Percentiles rank a stretch among this genome's conserved stretches.
Conservation (phyloP, 306 rosid genomes). For the Quercus agrifolia region DNA sequence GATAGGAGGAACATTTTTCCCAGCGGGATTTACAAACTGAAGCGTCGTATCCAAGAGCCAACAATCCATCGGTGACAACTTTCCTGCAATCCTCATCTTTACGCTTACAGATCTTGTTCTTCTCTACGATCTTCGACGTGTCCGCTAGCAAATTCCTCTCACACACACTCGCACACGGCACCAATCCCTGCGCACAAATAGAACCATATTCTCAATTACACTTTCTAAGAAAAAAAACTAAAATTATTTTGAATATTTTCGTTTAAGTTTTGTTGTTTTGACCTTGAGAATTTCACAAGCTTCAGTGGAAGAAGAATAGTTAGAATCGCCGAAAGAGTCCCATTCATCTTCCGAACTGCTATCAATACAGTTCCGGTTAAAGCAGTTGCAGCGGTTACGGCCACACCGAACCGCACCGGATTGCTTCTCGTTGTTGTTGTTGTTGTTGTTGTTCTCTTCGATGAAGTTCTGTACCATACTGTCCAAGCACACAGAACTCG, state of each 20-base stretch:
- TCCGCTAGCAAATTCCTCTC: constrained; percentile 81
- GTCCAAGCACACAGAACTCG: constrained; percentile 68
- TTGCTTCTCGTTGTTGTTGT: constrained; percentile 46
- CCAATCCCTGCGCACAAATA: constrained; percentile 45
- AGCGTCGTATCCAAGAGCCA: constrained; percentile 78
- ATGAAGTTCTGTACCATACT: constrained; percentile 86
- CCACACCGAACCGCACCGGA: constrained; percentile 34
- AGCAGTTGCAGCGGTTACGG: constrained; percentile 73
- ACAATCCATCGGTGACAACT: constrained; percentile 40
- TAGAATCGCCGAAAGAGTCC: constrained; percentile 39
- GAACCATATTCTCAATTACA: not conserved
- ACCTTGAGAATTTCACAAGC: constrained; percentile 76
- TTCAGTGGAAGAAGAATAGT: constrained; percentile 39
- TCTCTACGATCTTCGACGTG: constrained; percentile 69
- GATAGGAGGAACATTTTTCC: constrained; percentile 64
- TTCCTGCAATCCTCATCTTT: constrained; percentile 57
- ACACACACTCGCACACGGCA: constrained; percentile 42
- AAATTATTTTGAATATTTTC: not conserved
- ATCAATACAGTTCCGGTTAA: constrained; percentile 49
- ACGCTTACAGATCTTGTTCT: constrained; percentile 60
- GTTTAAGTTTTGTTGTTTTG: too few species aligned
- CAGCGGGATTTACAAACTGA: constrained; percentile 84
- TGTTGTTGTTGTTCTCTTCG: constrained; percentile 39
- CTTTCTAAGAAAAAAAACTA: not conserved
- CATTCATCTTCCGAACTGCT: constrained; percentile 58